These are phyloP conservation scores for Acacia pycnantha DNA, from an alignment of 331 rosid genomes.

Conservation along the genomic window DNA sequence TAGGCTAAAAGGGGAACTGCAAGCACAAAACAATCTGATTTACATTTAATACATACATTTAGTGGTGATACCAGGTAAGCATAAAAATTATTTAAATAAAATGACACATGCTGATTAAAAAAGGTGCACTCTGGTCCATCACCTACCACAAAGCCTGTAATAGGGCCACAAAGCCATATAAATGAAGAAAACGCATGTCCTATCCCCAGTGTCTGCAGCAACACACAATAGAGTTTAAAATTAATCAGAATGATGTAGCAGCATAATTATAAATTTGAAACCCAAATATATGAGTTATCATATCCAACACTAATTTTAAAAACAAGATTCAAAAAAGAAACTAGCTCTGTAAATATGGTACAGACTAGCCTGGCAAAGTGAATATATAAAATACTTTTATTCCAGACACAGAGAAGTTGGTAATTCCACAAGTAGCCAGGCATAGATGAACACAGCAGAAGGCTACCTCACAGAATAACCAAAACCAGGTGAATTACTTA, in stretches of 20 bases:
- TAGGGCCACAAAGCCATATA: constrained; percentile 99
- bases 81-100: constrained; percentile 15
- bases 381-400: background rate
- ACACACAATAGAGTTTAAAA: constrained; percentile 18
- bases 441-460: background rate
- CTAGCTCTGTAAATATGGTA: background rate
- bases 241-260: constrained; percentile 20
- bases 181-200: constrained; percentile 98
- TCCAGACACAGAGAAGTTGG: background rate
- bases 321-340: background rate
- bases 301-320: background rate
- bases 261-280: background rate
- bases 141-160: constrained; percentile 98
- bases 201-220: constrained; percentile 93
- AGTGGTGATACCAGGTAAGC: background rate
- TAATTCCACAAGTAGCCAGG: background rate
- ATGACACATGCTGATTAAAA: constrained; percentile 1
- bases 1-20: background rate
- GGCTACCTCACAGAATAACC: background rate
- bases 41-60: background rate
- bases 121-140: constrained; percentile 16
- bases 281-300: background rate
- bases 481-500: constrained; percentile 1
- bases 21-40: background rate
- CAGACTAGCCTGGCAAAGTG: background rate